phyloP scores from a whole-genome alignment of 2,329 filamentous ascomycete genomes.

The Ceratocystis destructans region DNA sequence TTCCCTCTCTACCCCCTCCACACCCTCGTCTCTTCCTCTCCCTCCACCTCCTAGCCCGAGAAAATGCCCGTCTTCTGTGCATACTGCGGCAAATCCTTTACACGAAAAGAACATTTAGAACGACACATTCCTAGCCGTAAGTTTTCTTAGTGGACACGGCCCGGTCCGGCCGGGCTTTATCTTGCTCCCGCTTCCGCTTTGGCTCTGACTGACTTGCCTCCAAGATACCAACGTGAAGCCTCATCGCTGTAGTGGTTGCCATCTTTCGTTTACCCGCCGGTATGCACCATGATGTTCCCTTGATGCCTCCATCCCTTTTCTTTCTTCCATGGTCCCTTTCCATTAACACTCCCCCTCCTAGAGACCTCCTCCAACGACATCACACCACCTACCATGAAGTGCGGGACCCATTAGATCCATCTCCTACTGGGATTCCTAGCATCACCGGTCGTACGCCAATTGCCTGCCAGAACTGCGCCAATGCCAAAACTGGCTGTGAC shows the following conservation, averaged over 20 bases:
- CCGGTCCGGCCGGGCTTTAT: neutral
- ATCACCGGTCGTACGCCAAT: slow-evolving; percentile 29
- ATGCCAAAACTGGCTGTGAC: slow-evolving; percentile 30
- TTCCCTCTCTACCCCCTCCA: neutral
- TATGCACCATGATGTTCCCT: slow-evolving; percentile 22
- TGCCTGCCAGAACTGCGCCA: slow-evolving; percentile 31
- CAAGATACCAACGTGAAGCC: slow-evolving; percentile 43
- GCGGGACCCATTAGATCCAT: slow-evolving; percentile 33
- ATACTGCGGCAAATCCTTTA: slow-evolving; percentile 42
- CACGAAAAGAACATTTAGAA: slow-evolving; percentile 43
- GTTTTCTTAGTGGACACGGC: slow-evolving; percentile 21
- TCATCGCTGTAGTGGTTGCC: slow-evolving; percentile 36
- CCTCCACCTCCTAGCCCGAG: neutral
- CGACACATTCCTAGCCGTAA: slow-evolving; percentile 40
- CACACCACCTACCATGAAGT: slow-evolving; percentile 39
- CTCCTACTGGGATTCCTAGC: slow-evolving; percentile 32
- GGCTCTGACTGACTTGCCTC: slow-evolving; percentile 18
- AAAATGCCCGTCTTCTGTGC: slow-evolving; percentile 33
- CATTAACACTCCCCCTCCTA: slow-evolving; percentile 20
- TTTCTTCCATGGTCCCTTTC: neutral
- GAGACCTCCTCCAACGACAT: slow-evolving; percentile 39
- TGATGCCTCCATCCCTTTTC: neutral
- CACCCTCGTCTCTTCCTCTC: neutral
- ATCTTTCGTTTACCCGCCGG: slow-evolving; percentile 38
- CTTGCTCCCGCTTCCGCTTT: neutral